phyloP scores from a whole-genome alignment of 306 rosid species.

The Pyrus bretschneideri region DNA sequence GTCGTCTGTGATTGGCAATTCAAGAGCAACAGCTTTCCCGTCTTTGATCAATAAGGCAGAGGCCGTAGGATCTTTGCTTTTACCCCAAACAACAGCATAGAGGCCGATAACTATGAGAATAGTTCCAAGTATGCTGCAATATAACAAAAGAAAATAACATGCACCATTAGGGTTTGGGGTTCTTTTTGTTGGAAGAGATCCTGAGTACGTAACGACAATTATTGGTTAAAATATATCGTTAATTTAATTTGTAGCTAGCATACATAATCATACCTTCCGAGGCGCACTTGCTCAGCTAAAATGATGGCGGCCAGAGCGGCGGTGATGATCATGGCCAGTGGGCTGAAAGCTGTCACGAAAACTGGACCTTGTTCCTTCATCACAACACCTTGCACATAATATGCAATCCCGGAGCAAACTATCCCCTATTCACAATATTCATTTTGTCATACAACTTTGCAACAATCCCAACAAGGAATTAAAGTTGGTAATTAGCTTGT shows the following conservation, averaged over 20 bases:
- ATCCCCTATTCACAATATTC: slow-evolving; percentile 51
- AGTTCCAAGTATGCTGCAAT: slow-evolving; percentile 70
- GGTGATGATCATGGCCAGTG: slow-evolving; percentile 87
- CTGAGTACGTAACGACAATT: not conserved
- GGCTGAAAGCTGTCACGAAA: slow-evolving; percentile 87
- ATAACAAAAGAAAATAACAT: not conserved
- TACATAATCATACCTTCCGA: slow-evolving; percentile 58
- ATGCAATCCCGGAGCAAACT: slow-evolving; percentile 91
- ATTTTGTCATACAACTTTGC: not conserved
- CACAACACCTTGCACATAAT: slow-evolving; percentile 82
- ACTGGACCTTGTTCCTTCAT: slow-evolving; percentile 86
- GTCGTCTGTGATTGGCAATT: slow-evolving; percentile 50
- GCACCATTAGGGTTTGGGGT: not conserved
- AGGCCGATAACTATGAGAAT: slow-evolving; percentile 73
- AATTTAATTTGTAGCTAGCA: not conserved
- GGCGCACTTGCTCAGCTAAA: slow-evolving; percentile 67
- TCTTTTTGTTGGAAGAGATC: not conserved
- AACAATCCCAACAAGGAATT: not conserved
- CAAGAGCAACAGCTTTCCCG: slow-evolving; percentile 31
- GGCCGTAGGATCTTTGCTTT: slow-evolving; percentile 57
- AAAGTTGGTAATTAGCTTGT: not conserved
- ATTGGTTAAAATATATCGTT: not conserved
- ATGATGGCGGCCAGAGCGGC: slow-evolving; percentile 73
- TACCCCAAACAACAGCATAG: slow-evolving; percentile 94
- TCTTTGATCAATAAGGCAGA: slow-evolving; percentile 12